Conservation (phyloP, 352 stramenopile species). For the Phytophthora crassamura region DNA sequence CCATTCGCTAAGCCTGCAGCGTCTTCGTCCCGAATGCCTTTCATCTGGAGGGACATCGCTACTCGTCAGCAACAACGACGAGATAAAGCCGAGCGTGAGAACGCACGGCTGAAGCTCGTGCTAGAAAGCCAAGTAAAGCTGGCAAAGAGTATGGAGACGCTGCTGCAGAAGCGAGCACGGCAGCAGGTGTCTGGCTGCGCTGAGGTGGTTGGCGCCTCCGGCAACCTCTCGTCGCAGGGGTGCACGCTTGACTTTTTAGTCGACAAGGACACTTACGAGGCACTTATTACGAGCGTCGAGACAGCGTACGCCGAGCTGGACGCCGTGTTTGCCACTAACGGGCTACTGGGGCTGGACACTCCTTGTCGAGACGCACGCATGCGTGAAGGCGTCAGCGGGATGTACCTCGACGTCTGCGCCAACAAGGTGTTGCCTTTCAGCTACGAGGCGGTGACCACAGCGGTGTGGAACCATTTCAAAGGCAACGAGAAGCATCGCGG, state of each 20-base stretch:
- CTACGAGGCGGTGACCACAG: constrained; percentile 29
- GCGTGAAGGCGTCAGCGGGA: constrained; percentile 36
- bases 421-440: constrained; percentile 44
- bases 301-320: constrained; percentile 41
- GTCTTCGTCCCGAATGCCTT: constrained; percentile 13
- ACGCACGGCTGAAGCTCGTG: constrained; percentile 52
- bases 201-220: constrained; percentile 25
- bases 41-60: constrained; percentile 56
- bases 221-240: constrained; percentile 27
- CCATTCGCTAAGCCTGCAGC: not conserved
- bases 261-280: constrained; percentile 40
- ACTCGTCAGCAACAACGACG: constrained; percentile 50
- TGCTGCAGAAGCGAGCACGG: constrained; percentile 50
- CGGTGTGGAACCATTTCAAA: constrained; percentile 47
- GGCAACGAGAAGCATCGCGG: constrained; percentile 40
- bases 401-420: constrained; percentile 47
- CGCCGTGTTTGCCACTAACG: constrained; percentile 35
- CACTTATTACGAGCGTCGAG: constrained; percentile 38
- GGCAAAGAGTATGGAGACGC: constrained; percentile 52
- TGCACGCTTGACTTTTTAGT: constrained; percentile 35
- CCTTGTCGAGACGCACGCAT: constrained; percentile 35
- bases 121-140: constrained; percentile 61
- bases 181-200: constrained; percentile 39
- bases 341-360: constrained; percentile 33
- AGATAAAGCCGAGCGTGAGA: constrained; percentile 54